Evolutionary conservation across 2,329 filamentous ascomycete genomes (phyloP), one percentile per base, ranked within the genome.

Genomic region (Fusarium papillatum): DNA sequence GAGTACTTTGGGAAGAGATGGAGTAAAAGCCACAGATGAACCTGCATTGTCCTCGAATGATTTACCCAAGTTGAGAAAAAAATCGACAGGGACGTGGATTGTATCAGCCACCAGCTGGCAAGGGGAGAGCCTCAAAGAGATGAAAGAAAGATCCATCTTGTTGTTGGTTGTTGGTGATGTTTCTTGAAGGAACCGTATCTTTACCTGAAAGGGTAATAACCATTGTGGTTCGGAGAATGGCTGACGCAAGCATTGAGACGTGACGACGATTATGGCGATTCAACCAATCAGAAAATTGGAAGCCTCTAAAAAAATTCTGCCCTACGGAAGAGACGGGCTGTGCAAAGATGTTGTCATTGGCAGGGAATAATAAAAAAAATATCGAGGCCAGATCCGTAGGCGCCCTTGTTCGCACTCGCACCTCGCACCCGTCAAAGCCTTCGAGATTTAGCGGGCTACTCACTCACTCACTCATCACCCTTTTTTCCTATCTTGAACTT

Each of bases 401-500:
- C 34, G 11, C 22, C 62, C 62, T 24, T 22, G 17, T 29, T 64
- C 63, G 63, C 14, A 65, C 63, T 64, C 62, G 62, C 43, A 64
- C 43, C 43, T 64, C 62, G 62, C 62, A 64, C 43, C 62, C 62
- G 31, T 48, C 57, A 48, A 55, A 65, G 48, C 48, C 63, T 26
- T 41, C 10, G 26, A 55, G 26, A n/a, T n/a, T 31, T 31, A 29
- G 48, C 48, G 46, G 31, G 24, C 62, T 22, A 31, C 17, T 41
- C 5, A 29, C 29, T 9, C 39, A 16, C 11, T 26, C 41, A 5
- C 13, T 36, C 34, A 36, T 36, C 34, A 36, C 4, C 34, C 5
- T 36, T 36, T 36, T 36, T 36, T 14, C 34, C 34, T 13, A 36
- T 13, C 34, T 36, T 36, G 34, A 36, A 36, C 31, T 34, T 34